These are phyloP conservation scores for Cystofilobasidium macerans DNA, from an alignment of 768 basidiomycete species.

Conservation along the genomic window DNA sequence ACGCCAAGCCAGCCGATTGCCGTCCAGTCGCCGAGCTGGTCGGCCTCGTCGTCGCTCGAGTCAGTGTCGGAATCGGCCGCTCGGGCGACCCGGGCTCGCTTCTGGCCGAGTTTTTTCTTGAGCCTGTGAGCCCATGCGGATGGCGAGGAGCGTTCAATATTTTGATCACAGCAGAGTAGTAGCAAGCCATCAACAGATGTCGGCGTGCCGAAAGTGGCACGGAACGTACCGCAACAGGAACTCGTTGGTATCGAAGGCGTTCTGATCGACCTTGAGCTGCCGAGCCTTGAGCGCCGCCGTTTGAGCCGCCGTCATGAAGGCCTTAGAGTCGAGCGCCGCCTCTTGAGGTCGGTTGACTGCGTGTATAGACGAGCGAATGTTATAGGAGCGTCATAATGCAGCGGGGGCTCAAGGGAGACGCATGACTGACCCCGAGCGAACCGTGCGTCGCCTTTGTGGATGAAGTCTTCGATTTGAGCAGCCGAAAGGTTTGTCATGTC, in stretches of 20 bases:
- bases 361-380: background rate
- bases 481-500: conserved; percentile 29
- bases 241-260: conserved; percentile 84
- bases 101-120: conserved; percentile 28
- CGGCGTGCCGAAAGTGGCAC: no score
- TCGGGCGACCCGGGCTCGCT: conserved; percentile 1
- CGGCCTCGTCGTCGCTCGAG: conserved; percentile 31
- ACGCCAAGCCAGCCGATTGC: conserved; percentile 73
- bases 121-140: conserved; percentile 30
- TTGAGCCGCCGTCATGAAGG: conserved; percentile 64
- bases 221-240: conserved; percentile 68
- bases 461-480: conserved; percentile 22
- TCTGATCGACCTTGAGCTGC: conserved; percentile 73
- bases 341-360: conserved; percentile 71
- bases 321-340: conserved; percentile 76
- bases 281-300: conserved; percentile 80
- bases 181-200: no score
- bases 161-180: no score
- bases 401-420: no score
- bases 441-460: conserved; percentile 28
- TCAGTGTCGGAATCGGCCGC: conserved; percentile 37
- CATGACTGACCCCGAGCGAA: conserved; percentile 29
- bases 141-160: no score
- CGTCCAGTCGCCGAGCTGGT: conserved; percentile 55
- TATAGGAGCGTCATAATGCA: background rate